phyloP scores from a whole-genome alignment of 306 rosid species.

The Crotalaria pallida region DNA sequence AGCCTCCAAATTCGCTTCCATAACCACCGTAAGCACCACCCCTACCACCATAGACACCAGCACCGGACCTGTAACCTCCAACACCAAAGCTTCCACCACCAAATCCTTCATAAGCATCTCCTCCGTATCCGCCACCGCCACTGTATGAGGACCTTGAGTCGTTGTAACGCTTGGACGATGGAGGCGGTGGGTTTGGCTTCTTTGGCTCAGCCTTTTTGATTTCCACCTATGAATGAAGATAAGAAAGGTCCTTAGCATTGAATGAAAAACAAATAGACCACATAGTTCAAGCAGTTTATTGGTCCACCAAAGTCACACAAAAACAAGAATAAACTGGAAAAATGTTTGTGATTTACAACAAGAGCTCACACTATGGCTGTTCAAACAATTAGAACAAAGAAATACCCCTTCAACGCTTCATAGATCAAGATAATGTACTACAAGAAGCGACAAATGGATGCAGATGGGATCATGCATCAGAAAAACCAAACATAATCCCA shows the following conservation, averaged over 20 bases:
- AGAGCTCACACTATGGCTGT: background rate
- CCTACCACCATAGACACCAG: slow-evolving; percentile 55
- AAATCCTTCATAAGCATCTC: slow-evolving; percentile 76
- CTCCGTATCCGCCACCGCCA: slow-evolving; percentile 74
- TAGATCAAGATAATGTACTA: background rate
- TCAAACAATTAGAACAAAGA: slow-evolving; percentile 1
- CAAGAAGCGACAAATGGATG: background rate
- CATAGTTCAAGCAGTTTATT: background rate
- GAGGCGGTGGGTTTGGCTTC: slow-evolving; percentile 68
- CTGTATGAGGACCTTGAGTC: slow-evolving; percentile 68
- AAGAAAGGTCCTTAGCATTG: background rate
- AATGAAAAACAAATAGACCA: background rate
- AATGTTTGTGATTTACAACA: background rate
- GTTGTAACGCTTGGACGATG: slow-evolving; percentile 76
- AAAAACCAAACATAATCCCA: background rate
- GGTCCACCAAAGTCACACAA: background rate
- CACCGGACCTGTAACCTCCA: slow-evolving; percentile 60
- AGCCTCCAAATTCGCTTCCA: slow-evolving; percentile 85
- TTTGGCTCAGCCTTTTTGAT: slow-evolving; percentile 98
- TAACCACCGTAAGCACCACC: slow-evolving; percentile 50
- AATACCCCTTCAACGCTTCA: background rate
- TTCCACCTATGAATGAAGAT: slow-evolving; percentile 65
- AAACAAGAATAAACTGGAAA: background rate
- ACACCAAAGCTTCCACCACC: slow-evolving; percentile 65
- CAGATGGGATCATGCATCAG: background rate